These are phyloP conservation scores for Asterochloris sp. DNA, from an alignment of 139 green algal genomes.

Conservation along the genomic window DNA sequence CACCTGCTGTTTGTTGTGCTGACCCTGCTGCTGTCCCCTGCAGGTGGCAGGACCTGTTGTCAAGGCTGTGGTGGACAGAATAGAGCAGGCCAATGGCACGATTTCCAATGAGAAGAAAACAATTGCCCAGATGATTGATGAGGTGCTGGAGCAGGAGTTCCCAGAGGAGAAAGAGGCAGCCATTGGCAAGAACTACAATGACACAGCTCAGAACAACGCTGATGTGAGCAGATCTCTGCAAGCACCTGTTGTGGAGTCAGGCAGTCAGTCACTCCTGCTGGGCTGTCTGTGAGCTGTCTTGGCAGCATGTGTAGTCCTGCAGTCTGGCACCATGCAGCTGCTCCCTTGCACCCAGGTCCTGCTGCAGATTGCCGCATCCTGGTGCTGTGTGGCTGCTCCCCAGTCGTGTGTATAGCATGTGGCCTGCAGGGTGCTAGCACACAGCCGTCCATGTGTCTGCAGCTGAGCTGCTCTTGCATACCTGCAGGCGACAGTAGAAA, in stretches of 20 bases:
- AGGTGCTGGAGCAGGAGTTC: conserved; percentile 67
- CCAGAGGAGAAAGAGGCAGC: conserved; percentile 39
- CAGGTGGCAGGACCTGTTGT: conserved; percentile 13
- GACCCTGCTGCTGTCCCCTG: neutral
- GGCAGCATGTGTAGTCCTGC: too few relatives aligned
- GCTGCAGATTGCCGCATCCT: too few relatives aligned
- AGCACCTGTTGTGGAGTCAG: neutral
- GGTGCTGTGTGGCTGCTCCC: too few relatives aligned
- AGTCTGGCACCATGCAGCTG: too few relatives aligned
- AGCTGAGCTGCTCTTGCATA: neutral
- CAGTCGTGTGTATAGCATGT: too few relatives aligned
- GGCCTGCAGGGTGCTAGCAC: neutral
- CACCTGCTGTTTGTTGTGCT: too few relatives aligned
- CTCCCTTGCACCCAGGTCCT: too few relatives aligned
- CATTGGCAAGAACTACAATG: conserved; percentile 60
- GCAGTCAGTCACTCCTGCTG: too few relatives aligned
- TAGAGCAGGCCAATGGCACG: conserved; percentile 4
- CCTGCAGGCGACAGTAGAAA: conserved; percentile 54
- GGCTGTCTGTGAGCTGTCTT: too few relatives aligned
- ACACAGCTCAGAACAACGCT: conserved; percentile 38
- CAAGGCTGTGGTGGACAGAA: conserved; percentile 10
- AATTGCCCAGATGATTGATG: conserved; percentile 53
- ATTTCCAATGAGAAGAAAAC: conserved; percentile 23
- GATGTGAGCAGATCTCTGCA: conserved; percentile 29
- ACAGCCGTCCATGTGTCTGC: neutral